Base-by-base conservation (phyloP, 805 yeast species). In the Saturnispora sanitii region DNA sequence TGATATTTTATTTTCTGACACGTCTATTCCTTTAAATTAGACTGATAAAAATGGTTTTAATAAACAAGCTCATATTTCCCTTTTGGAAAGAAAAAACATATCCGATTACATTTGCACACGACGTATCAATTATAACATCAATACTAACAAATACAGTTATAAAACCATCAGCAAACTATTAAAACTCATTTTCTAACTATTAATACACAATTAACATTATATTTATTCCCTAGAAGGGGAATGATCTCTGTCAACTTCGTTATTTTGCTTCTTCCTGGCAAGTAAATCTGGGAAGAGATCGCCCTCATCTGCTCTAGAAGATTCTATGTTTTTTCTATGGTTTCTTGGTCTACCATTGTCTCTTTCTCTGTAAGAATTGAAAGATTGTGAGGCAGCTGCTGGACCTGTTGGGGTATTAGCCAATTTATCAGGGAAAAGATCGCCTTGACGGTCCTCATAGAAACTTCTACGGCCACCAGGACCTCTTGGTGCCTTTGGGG, bases 231-330 rank as follows among this genome's bases (percentile, higher is more conserved):
- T 33, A 11, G 33, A 26, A 5, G 42, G 42, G 5, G 42, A 39
- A 7, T 13, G 32, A 8, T 39, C 42, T 33, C 42, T 39, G 12
- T n/a, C n/a, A n/a, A n/a, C n/a, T n/a, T n/a, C 17, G 21, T 13
- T 35, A 34, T 13, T 34, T 32, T 5, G 36, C 40, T 20, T 54
- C 41, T 57, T 51, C 19, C 47, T 42, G 35, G 51, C 47, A 28
- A 35, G 38, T 31, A 57, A 52, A 30, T 57, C 48, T 1, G 68
- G 67, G 40, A 65, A 62, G 43, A 65, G 52, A 39, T 66, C 70
- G 13, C 58, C 68, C 33, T 57, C 56, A 28, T 50, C 52, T 33
- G 49, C 54, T 31, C 52, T 42, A 19, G 32, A n/a, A 16, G 19
- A 17, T 5, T 15, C 26, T 23, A 31, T 51, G 6, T 38, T 20